Evolutionary conservation across 2,329 filamentous ascomycete species (phyloP).

Genomic region (Penicillium sp.): DNA sequence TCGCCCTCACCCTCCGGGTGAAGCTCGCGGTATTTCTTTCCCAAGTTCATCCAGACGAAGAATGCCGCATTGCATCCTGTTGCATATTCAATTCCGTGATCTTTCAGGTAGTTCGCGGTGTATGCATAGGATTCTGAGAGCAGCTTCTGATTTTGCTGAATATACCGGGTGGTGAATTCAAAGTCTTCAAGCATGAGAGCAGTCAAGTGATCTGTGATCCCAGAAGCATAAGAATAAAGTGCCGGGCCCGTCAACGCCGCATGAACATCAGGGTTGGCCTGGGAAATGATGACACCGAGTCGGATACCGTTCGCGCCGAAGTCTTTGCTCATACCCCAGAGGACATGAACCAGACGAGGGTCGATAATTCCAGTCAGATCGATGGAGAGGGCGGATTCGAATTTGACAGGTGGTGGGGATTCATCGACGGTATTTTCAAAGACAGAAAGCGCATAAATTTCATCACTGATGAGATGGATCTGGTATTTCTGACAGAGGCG

Average conservation of each 20-base stretch:
- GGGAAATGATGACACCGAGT: conserved; percentile 53
- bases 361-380: conserved; percentile 50
- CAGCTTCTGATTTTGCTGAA: conserved; percentile 45
- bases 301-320: conserved; percentile 60
- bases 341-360: conserved; percentile 52
- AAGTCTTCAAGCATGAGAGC: conserved; percentile 49
- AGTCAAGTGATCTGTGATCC: conserved; percentile 40
- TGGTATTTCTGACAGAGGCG: conserved; percentile 51
- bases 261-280: conserved; percentile 45
- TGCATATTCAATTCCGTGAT: conserved; percentile 49
- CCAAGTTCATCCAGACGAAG: conserved; percentile 57
- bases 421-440: conserved; percentile 45
- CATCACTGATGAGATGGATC: conserved; percentile 58
- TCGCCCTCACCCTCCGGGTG: conserved; percentile 18
- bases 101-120: conserved; percentile 39
- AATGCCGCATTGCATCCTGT: conserved; percentile 56
- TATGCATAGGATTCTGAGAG: conserved; percentile 45
- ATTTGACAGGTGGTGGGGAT: conserved; percentile 30
- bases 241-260: conserved; percentile 41
- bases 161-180: conserved; percentile 47
- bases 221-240: conserved; percentile 52
- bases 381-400: conserved; percentile 51
- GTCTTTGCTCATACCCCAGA: conserved; percentile 52
- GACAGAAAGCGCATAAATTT: conserved; percentile 59
- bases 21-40: conserved; percentile 29